Evolutionary conservation across 345 rosid species (phyloP), one percentile per base, ranked within the genome.

Genomic region (Acer negundo): DNA sequence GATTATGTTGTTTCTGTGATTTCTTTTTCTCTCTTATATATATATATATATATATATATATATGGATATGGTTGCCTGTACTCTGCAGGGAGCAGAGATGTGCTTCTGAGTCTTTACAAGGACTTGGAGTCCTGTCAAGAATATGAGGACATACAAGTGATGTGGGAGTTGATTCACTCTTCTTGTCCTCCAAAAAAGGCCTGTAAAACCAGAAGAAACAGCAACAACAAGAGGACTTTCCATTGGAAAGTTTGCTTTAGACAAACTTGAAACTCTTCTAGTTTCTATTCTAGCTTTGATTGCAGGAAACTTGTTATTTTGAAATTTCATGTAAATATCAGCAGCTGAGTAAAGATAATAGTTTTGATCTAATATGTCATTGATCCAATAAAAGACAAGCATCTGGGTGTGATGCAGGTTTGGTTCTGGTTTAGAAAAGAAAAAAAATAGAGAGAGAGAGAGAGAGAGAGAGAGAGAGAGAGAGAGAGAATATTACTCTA

Each of bases 111-210:
- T 66, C 87, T 91, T 23, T 78, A 83, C 85, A 83, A 87, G 84
- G 91, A 89, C 76, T 77, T 88, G 90, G 95, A 89, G 68, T 83
- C 86, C n/a, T 89, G 89, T 61, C 75, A 80, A 4, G 93, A 84
- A 67, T 89, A 88, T 46, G 82, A 79, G 78, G 93, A 91, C 73
- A 88, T 88, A 72, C 86, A 85, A 70, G 93, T 91, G 74, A 84
- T 89, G 92, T 89, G 93, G 93, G 83, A 87, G 66, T 82, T 91
- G 80, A 53, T 91, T 78, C 91, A 89, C 38, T 90, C 89, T 78
- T 88, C 88, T 73, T 69, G 89, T 74, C 72, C 61, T 46, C 70
- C 87, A 31, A 79, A 72, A 8, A 66, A 40, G 55, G 28, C 20
- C 53, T 24, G 58, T 22, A 66, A 19, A 74, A 75, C 69, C 55